Percentiles rank a stretch among this genome's conserved stretches.
These are phyloP conservation scores for Alternaria infectoria DNA, from an alignment of 2,329 filamentous ascomycete species.

Conservation along the genomic window DNA sequence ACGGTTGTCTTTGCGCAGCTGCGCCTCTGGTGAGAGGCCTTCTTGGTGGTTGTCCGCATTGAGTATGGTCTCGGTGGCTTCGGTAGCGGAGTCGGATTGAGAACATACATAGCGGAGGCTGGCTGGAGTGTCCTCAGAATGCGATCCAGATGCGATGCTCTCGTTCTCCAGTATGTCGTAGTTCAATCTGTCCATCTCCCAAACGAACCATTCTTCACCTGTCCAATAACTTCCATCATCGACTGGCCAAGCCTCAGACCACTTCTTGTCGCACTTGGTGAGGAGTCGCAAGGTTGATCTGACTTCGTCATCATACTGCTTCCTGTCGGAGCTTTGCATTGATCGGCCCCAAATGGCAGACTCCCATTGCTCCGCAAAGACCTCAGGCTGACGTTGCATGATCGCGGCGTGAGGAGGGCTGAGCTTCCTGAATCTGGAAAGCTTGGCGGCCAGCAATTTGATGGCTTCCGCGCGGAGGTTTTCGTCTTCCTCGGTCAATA, in stretches of 20 bases:
- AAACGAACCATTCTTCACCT: neutral
- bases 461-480: neutral
- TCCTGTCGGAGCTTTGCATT: neutral
- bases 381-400: neutral
- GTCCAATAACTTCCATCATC: neutral
- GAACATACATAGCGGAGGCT: neutral
- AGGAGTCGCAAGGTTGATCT: neutral
- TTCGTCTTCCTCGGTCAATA: neutral
- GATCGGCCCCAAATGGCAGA: neutral
- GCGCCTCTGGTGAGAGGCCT: neutral
- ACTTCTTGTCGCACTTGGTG: neutral
- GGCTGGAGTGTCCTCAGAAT: neutral
- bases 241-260: neutral
- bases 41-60: neutral
- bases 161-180: neutral
- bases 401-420: neutral
- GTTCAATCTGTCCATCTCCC: neutral
- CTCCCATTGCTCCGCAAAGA: neutral
- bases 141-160: neutral
- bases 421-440: neutral
- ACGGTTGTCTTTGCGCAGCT: neutral
- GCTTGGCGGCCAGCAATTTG: neutral
- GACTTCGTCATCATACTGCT: neutral
- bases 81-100: neutral
- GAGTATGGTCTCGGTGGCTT: neutral